Evolutionary conservation across 306 rosid species (phyloP).

Genomic region (Acacia crassicarpa): DNA sequence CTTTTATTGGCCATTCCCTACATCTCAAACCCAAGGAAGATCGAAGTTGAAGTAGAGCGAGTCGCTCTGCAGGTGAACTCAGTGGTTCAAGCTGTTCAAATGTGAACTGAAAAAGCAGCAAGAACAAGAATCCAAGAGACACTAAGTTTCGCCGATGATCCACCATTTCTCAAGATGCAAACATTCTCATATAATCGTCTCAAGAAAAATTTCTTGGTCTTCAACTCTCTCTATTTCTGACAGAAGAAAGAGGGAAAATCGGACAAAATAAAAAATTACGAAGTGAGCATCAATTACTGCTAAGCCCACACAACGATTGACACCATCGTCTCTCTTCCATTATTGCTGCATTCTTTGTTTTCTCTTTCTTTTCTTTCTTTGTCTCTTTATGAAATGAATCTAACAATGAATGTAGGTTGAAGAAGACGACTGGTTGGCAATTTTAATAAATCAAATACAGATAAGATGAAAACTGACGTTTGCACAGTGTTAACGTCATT

Average conservation of each 20-base stretch:
- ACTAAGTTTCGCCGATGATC: slow-evolving; percentile 41
- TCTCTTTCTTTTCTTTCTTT: neutral
- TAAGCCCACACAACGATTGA: slow-evolving; percentile 15
- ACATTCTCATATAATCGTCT: slow-evolving; percentile 34
- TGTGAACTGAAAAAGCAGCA: slow-evolving; percentile 57
- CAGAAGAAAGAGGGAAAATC: slow-evolving; percentile 37
- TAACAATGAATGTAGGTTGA: neutral
- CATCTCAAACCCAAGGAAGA: slow-evolving; percentile 77
- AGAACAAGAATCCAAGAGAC: slow-evolving; percentile 41
- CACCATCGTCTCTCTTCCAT: neutral
- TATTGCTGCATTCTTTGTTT: neutral
- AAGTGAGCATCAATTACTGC: slow-evolving; percentile 27
- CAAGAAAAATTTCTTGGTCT: slow-evolving; percentile 30
- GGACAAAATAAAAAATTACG: neutral
- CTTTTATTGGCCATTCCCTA: slow-evolving; percentile 84
- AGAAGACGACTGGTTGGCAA: slow-evolving; percentile 12
- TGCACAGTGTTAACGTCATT: too few relatives aligned
- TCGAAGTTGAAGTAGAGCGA: slow-evolving; percentile 71
- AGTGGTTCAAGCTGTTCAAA: slow-evolving; percentile 62
- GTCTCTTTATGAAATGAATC: neutral
- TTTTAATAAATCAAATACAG: too few relatives aligned
- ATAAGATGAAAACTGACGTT: too few relatives aligned
- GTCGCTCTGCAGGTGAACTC: slow-evolving; percentile 52
- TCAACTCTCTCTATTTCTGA: slow-evolving; percentile 30
- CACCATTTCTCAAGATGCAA: slow-evolving; percentile 63